Evolutionary conservation across 208 protist species (phyloP), one percentile per base, ranked within the genome.

Genomic region (Trypanosoma vivax): DNA sequence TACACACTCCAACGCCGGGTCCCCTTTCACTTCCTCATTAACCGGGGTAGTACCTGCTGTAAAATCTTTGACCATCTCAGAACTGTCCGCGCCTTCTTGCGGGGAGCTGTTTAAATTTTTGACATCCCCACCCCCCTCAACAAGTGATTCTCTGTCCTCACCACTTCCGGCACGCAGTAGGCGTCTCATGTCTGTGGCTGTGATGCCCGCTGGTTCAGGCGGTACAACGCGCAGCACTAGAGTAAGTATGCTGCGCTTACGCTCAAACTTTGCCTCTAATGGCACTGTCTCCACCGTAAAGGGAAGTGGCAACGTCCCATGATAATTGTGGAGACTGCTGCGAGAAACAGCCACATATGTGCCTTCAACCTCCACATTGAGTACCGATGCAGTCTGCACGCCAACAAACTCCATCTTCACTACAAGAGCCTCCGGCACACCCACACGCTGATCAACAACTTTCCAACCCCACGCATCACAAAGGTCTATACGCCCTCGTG

Each of bases 401-500:
- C 60, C 76, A 14, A 47, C 57, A 54, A 94, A 90, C 23, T 70
- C 77, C 45, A 94, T 55, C 49, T 77, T 76, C 27, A 94, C 87
- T 1, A 91, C 65, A 7, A 94, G 65, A 61, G 69, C 68, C 70
- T 86, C 70, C 1, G 87, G 87, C 1, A 94, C 76, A 21, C 87
- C 87, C 45, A 90, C 43, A 31, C 77, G 76, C 49, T 68, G 70
- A 23, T 94, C 87, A 4, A 67, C 67, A 4, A 90, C 62, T 51
- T 73, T 77, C 78, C 76, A 89, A 31, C 76, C 69, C 83, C 87
- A 94, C 1, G 87, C 73, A 39, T 91, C 83, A 1, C 62, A 71
- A 16, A 94, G 39, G 51, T 89, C 79, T 49, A 94, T 69, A 53
- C 56, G 68, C 46, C 87, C 87, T 28, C 81, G 80, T 94, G 87